Percentiles rank a stretch among this genome's conserved stretches.
Evolutionary conservation across 2,329 filamentous ascomycete species (phyloP).

Genomic region (Ceratocystis eucalypticola): DNA sequence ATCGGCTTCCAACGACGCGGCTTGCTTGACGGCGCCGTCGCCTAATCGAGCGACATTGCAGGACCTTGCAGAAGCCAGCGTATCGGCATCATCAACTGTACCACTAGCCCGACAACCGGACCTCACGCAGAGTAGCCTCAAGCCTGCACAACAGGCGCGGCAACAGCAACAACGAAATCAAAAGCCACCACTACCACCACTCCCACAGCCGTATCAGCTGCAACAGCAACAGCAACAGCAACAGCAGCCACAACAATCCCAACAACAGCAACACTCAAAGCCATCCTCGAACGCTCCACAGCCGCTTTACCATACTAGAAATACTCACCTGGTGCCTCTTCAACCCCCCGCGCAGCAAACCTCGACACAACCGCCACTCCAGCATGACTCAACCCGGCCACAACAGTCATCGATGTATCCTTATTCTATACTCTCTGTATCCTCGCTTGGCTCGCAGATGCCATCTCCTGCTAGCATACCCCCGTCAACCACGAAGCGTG

Average conservation of each 20-base stretch:
- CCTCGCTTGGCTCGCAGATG: conserved; percentile 8
- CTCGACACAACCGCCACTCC: conserved; percentile 4
- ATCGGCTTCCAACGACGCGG: neutral
- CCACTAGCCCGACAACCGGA: neutral
- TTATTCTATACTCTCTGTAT: neutral
- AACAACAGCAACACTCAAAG: neutral
- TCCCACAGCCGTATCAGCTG: neutral
- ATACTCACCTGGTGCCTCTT: neutral
- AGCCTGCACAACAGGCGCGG: neutral
- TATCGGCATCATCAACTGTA: conserved; percentile 2
- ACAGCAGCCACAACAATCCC: neutral
- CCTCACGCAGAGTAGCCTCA: neutral
- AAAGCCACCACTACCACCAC: neutral
- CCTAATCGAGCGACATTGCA: conserved; percentile 15
- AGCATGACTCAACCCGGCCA: neutral
- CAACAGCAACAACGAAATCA: neutral
- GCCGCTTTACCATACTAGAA: neutral
- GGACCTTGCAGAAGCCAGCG: conserved; percentile 17
- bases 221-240: neutral
- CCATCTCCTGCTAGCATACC: conserved; percentile 5
- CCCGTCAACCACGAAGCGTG: conserved; percentile 5
- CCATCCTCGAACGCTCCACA: neutral
- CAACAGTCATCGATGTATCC: conserved; percentile 1
- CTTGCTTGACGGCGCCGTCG: conserved; percentile 5
- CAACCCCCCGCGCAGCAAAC: neutral